Evolutionary conservation across 2,329 filamentous ascomycete species (phyloP).

Genomic region (Penicillium sp.): DNA sequence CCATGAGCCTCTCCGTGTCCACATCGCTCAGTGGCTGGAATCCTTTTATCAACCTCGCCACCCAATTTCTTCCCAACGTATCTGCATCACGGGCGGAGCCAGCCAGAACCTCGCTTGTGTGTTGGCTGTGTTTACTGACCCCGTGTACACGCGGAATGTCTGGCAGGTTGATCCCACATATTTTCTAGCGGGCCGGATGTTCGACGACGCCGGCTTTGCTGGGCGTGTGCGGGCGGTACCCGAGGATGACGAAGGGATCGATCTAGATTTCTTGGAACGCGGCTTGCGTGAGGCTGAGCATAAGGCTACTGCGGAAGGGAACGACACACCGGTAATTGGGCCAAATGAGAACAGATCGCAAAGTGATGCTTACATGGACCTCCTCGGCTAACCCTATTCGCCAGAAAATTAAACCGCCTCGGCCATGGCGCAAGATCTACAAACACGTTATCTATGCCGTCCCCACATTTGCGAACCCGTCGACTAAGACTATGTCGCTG

Average conservation of each 20-base stretch:
- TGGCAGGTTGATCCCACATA: conserved; percentile 85
- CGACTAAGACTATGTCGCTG: conserved; percentile 76
- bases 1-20: conserved; percentile 65
- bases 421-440: conserved; percentile 72
- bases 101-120: conserved; percentile 78
- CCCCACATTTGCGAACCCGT: conserved; percentile 86
- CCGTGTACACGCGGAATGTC: conserved; percentile 68
- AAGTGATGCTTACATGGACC: neutral
- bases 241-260: conserved; percentile 75
- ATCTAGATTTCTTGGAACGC: conserved; percentile 60
- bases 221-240: conserved; percentile 67
- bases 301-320: conserved; percentile 38
- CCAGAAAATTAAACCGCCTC: conserved; percentile 57
- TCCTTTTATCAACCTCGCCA: conserved; percentile 55
- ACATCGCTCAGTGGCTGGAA: conserved; percentile 69
- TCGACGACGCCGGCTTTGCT: conserved; percentile 75
- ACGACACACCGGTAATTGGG: conserved; percentile 45
- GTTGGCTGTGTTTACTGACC: conserved; percentile 78
- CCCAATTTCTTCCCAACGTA: conserved; percentile 55
- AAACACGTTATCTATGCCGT: conserved; percentile 85
- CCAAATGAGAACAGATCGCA: neutral
- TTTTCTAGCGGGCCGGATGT: conserved; percentile 80
- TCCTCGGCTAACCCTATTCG: neutral
- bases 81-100: conserved; percentile 82
- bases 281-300: conserved; percentile 54